Conservation (phyloP, 2,329 filamentous ascomycete species). For the Colletotrichum spaethianum region DNA sequence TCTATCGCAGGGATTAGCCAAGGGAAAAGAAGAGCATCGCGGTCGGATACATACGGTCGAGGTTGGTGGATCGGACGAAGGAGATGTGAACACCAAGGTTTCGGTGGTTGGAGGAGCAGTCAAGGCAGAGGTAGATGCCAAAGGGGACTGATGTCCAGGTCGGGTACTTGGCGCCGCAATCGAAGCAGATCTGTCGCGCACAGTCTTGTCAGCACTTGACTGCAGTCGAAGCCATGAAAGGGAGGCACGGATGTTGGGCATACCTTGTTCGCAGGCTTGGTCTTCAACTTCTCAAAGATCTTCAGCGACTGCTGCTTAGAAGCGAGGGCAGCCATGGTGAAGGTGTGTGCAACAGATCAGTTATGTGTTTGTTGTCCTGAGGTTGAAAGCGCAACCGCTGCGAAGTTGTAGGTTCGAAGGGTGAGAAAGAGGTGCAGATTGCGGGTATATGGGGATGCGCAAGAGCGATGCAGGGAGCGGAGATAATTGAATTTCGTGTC, state of each 20-base stretch:
- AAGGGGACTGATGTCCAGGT: slow-evolving; percentile 99
- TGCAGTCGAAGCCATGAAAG: slow-evolving; percentile 36
- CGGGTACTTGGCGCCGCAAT: slow-evolving; percentile 97
- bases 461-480: slow-evolving; percentile 34
- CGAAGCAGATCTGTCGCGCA: slow-evolving; percentile 87
- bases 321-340: slow-evolving; percentile 78
- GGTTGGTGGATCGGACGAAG: slow-evolving; percentile 97
- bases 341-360: slow-evolving; percentile 32
- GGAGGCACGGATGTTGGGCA: slow-evolving; percentile 43
- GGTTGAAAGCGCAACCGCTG: slow-evolving; percentile 18
- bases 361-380: neutral
- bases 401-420: neutral
- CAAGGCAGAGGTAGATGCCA: slow-evolving; percentile 97
- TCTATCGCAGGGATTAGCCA: slow-evolving; percentile 61
- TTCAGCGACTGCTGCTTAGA: slow-evolving; percentile 96
- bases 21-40: slow-evolving; percentile 8
- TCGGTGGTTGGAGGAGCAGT: slow-evolving; percentile 96
- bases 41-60: slow-evolving; percentile 83
- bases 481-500: slow-evolving; percentile 42
- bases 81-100: slow-evolving; percentile 99
- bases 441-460: slow-evolving; percentile 34
- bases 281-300: slow-evolving; percentile 97
- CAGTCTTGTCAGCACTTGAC: slow-evolving; percentile 40
- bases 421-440: slow-evolving; percentile 11
- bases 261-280: slow-evolving; percentile 95